phyloP scores from a whole-genome alignment of 495 filamentous ascomycete genomes.

The Xylaria telfairii region DNA sequence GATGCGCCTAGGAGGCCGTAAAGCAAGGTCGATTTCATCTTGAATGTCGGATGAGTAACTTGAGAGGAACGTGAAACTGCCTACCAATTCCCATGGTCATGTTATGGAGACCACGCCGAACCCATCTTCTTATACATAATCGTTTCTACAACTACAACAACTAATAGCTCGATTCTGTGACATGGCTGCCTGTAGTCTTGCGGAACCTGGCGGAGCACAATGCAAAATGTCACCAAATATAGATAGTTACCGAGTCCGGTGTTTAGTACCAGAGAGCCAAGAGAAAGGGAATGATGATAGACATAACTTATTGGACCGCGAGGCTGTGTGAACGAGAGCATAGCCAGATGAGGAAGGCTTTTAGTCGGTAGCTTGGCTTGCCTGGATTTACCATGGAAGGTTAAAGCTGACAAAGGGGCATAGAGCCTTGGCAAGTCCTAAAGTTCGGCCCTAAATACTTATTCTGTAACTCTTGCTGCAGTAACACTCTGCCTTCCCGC shows the following conservation, averaged over 20 bases:
- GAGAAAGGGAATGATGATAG: slow-evolving; percentile 25
- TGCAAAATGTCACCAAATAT: slow-evolving; percentile 4
- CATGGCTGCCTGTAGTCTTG: not conserved
- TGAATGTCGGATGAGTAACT: not conserved
- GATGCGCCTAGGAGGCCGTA: slow-evolving; percentile 31
- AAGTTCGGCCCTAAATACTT: slow-evolving; percentile 14
- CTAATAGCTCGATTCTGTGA: not conserved
- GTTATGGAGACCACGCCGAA: not conserved
- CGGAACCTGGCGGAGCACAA: slow-evolving; percentile 10
- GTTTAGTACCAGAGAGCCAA: slow-evolving; percentile 6
- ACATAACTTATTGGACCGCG: not conserved
- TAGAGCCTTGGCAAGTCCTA: slow-evolving; percentile 19
- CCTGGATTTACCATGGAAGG: not conserved
- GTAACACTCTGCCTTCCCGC: not conserved
- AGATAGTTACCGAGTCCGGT: slow-evolving; percentile 9
- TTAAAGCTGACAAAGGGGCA: slow-evolving; percentile 2
- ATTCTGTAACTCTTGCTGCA: not conserved
- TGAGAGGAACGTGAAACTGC: not conserved
- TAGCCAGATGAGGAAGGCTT: slow-evolving; percentile 20
- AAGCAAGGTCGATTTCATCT: slow-evolving; percentile 31
- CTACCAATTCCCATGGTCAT: not conserved
- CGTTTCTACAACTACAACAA: not conserved
- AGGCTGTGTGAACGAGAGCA: slow-evolving; percentile 17
- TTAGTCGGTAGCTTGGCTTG: not conserved
- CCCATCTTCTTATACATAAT: slow-evolving; percentile 12